Base-by-base conservation (phyloP, 2,329 filamentous ascomycete genomes). In the Clathrospora elynae region DNA sequence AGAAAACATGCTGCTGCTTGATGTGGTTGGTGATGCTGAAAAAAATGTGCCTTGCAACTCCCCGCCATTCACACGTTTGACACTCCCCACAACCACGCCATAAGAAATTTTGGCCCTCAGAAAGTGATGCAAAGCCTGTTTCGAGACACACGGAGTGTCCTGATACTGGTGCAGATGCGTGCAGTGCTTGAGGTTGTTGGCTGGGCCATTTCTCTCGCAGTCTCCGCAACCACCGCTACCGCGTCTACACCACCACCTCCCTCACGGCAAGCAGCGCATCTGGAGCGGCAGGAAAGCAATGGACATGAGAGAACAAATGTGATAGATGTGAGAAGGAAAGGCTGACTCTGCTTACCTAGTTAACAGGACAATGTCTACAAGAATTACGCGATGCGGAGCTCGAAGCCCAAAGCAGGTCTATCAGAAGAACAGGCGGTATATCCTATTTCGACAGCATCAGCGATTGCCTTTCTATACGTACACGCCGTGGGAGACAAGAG, bases 331-430 rank as follows among this genome's bases (percentile, higher is more conserved):
- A 35, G 17, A 35, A 35, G 23, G 35, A 31, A 45, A 43, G 14
- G 26, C 33, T 8, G 30, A 30, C 13, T 30, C n/a, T 55, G 58
- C 66, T 67, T 66, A 69, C 66, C 62, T 64, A 52, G 43, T 43
- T 57, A 59, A 58, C 56, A 53, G 48, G 35, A 39, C 26, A 53
- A 40, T 43, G 42, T 54, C 53, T 59, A 59, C 24, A 37, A 49
- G 48, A 42, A 61, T 54, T 54, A 62, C 57, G 58, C 46, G 51
- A 44, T 51, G 46, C 49, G 43, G 53, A 58, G 58, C 60, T 59
- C 53, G 56, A 59, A 55, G 54, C 55, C 49, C 55, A 40, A 55
- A 61, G 53, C 56, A 56, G 49, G 51, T 68, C 63, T 69, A 67
- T 64, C 46, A 54, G 55, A 44, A 51, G 45, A 42, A 48, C 49